A percentile compares a stretch with the other conserved stretches of the same genome.
phyloP scores from a whole-genome alignment of 148 eudicot genomes.

The Suaeda aralocaspica region DNA sequence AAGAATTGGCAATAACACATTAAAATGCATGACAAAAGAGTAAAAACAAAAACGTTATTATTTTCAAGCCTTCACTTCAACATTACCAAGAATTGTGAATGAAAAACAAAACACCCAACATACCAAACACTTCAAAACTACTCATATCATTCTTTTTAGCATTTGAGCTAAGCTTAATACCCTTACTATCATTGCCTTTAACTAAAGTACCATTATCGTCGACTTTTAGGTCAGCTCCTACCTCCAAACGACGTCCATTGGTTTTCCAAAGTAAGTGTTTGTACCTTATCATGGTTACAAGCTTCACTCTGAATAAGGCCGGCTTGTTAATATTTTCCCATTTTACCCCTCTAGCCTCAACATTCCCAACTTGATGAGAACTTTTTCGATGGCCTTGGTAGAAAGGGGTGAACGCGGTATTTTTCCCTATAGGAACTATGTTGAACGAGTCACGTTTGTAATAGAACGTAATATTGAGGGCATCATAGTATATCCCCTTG shows the following conservation, averaged over 20 bases:
- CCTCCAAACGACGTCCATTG: conserved; percentile 35
- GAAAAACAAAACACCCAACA: background rate
- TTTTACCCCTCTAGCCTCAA: conserved; percentile 22
- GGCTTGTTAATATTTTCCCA: conserved; percentile 27
- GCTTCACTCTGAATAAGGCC: conserved; percentile 45
- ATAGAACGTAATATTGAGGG: conserved; percentile 23
- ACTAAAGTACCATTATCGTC: conserved; percentile 32
- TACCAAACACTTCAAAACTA: background rate
- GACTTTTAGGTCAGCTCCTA: conserved; percentile 47
- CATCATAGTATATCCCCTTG: background rate
- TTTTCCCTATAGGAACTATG: background rate
- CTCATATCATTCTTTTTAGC: conserved; percentile 4
- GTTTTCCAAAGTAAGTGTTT: conserved; percentile 54
- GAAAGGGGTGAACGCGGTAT: background rate
- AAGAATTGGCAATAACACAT: too few relatives aligned
- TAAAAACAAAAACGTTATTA: too few relatives aligned
- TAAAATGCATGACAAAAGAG: too few relatives aligned
- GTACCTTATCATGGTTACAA: conserved; percentile 51
- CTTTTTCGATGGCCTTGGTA: background rate
- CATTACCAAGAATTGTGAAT: conserved; percentile 7
- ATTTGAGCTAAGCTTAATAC: conserved; percentile 45
- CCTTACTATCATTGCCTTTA: conserved; percentile 39
- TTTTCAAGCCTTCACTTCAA: too few relatives aligned
- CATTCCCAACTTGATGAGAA: background rate
- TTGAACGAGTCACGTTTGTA: background rate